phyloP scores from a whole-genome alignment of 2,329 filamentous ascomycete genomes.

The Aspergillus versicolor region DNA sequence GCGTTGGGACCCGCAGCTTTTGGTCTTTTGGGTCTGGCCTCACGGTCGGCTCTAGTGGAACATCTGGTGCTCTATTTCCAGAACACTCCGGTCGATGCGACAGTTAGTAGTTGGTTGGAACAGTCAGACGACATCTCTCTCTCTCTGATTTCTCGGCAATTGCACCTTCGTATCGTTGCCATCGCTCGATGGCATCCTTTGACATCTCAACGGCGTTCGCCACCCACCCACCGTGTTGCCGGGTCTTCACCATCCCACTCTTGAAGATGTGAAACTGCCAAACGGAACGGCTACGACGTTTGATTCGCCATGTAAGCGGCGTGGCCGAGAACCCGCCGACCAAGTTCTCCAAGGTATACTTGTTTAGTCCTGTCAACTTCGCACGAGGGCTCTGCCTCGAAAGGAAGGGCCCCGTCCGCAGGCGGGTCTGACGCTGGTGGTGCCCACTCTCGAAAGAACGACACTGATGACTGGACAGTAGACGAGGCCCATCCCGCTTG shows the following conservation, averaged over 20 bases:
- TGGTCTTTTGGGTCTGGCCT: not conserved
- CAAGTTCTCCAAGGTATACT: not conserved
- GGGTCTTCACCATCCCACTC: conserved; percentile 6
- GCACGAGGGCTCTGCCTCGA: conserved; percentile 5
- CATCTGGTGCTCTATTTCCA: not conserved
- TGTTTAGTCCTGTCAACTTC: not conserved
- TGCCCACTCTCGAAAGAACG: not conserved
- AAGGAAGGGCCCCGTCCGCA: not conserved
- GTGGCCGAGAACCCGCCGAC: not conserved
- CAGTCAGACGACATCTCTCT: not conserved
- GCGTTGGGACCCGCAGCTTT: not conserved
- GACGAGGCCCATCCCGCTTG: not conserved
- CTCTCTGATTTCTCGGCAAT: not conserved
- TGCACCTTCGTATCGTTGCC: not conserved
- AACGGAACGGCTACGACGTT: not conserved
- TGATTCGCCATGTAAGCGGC: conserved; percentile 17
- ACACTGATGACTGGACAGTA: not conserved
- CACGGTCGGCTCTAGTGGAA: not conserved
- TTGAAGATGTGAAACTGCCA: not conserved
- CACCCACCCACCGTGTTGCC: not conserved
- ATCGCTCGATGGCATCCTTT: not conserved
- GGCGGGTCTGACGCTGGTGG: not conserved
- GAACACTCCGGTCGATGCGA: too few relatives aligned
- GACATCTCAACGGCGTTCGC: not conserved
- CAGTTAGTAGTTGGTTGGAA: not conserved